phyloP scores from a whole-genome alignment of 73 alveolate species.

The Paramecium sexaurelia region DNA sequence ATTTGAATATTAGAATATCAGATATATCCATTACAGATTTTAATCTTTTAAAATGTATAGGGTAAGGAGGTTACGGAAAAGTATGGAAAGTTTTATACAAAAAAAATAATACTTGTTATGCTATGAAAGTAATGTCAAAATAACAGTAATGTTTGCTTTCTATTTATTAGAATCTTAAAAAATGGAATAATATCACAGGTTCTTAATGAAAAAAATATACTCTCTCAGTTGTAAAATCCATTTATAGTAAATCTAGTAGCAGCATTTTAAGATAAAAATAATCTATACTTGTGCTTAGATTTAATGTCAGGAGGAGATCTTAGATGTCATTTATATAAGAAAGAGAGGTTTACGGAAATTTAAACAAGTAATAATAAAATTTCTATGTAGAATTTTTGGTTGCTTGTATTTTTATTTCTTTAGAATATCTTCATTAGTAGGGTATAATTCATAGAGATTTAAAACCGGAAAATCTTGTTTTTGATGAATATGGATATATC shows the following conservation, averaged over 20 bases:
- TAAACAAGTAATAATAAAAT: conserved; percentile 69
- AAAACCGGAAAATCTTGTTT: conserved; percentile 96
- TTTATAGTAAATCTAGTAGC: conserved; percentile 79
- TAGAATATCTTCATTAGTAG: conserved; percentile 92
- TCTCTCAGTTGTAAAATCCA: not conserved
- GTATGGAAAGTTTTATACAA: conserved; percentile 78
- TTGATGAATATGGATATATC: conserved; percentile 89
- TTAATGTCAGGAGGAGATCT: conserved; percentile 95
- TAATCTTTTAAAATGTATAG: not conserved
- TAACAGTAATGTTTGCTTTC: not conserved
- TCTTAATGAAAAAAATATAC: conserved; percentile 41
- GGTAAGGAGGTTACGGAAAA: conserved; percentile 72
- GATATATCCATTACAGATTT: not conserved
- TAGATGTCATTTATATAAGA: conserved; percentile 86
- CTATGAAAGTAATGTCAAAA: conserved; percentile 87
- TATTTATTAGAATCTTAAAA: not conserved
- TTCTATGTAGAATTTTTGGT: conserved; percentile 75
- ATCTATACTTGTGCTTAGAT: conserved; percentile 91
- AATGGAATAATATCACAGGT: not conserved
- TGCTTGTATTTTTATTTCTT: conserved; percentile 89
- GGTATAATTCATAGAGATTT: conserved; percentile 95
- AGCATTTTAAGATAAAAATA: conserved; percentile 94
- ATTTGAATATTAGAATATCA: not conserved
- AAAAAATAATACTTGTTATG: conserved; percentile 70
- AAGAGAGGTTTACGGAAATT: conserved; percentile 88